phyloP scores from a whole-genome alignment of 2,329 filamentous ascomycete species.

The Keithomyces neogunnii region DNA sequence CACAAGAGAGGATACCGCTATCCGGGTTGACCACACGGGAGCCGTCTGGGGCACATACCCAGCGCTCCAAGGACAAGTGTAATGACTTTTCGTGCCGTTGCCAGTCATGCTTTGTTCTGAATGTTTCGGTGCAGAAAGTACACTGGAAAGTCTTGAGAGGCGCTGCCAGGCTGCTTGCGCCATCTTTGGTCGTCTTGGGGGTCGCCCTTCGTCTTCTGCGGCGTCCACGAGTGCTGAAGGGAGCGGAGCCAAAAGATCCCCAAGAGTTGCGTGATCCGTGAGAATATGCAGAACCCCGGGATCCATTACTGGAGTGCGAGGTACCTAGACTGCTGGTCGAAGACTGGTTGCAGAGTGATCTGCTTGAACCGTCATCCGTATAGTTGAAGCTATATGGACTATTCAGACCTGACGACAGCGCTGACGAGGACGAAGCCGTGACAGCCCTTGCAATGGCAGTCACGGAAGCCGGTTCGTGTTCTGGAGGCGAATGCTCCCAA shows the following conservation, averaged over 20 bases:
- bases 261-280: slow-evolving; percentile 49
- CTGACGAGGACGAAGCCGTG: slow-evolving; percentile 42
- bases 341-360: slow-evolving; percentile 49
- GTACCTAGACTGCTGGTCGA: slow-evolving; percentile 53
- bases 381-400: slow-evolving; percentile 49
- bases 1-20: slow-evolving; percentile 47
- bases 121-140: slow-evolving; percentile 61
- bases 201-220: slow-evolving; percentile 39
- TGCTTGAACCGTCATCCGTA: slow-evolving; percentile 52
- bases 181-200: slow-evolving; percentile 26
- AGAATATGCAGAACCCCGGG: slow-evolving; percentile 51
- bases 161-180: slow-evolving; percentile 23
- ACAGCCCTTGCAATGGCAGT: slow-evolving; percentile 51
- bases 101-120: slow-evolving; percentile 62
- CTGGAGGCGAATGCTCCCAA: slow-evolving; percentile 51
- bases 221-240: slow-evolving; percentile 34
- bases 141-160: slow-evolving; percentile 54
- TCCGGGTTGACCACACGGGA: slow-evolving; percentile 47
- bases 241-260: slow-evolving; percentile 38
- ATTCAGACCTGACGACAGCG: slow-evolving; percentile 44
- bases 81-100: slow-evolving; percentile 62
- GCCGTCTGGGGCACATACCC: slow-evolving; percentile 55
- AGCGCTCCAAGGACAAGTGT: slow-evolving; percentile 55
- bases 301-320: slow-evolving; percentile 50
- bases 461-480: slow-evolving; percentile 52